Evolutionary conservation across 768 basidiomycete genomes (phyloP), one percentile per base, ranked within the genome.

Genomic region (Podaxis sp.): DNA sequence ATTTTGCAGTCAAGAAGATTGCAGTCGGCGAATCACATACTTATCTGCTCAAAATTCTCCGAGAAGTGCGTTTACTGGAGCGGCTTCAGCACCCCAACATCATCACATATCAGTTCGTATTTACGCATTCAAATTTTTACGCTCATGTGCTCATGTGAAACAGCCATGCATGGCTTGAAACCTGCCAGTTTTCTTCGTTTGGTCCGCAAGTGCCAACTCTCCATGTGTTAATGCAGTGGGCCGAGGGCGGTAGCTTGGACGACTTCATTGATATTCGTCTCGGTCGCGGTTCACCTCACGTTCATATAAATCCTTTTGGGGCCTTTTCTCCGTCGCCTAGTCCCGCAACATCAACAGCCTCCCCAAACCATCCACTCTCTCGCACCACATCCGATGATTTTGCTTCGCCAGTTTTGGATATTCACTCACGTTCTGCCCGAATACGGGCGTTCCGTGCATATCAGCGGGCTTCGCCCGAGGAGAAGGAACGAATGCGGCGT

Each of bases 1-100:
- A 88, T 66, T 97, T 96, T 72, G 96, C 96, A 0, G 91, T 97
- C 52, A 98, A 98, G 78, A 98, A 97, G 73, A 94, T 98, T 22
- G 94, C 96, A 0, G 91, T 98, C 0, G 95, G 95, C 53, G 86
- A 93, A 69, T 96, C 93, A 0, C 91, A 94, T 66, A 81, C 87
- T 2, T 96, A 96, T 76, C 79, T 96, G 5, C 75, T 94, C 43
- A 88, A 87, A 54, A 94, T 92, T 59, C 77, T 96, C 41, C 85
- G 86, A 49, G 94, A 96, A 79, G 92, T 98, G 58, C 86, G 92
- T 47, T 79, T 97, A 8, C 77, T 98, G 47, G 95, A 98, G 71
- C 81, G 85, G 27, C 78, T 98, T 3, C 88, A 90, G 60, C 96
- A 98, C 75, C 91, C 88, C 4, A 96, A 98, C 66, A 96, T 98